Conservation (phyloP, 1,139 yeast species). For the Yamadazyma conglobata region DNA sequence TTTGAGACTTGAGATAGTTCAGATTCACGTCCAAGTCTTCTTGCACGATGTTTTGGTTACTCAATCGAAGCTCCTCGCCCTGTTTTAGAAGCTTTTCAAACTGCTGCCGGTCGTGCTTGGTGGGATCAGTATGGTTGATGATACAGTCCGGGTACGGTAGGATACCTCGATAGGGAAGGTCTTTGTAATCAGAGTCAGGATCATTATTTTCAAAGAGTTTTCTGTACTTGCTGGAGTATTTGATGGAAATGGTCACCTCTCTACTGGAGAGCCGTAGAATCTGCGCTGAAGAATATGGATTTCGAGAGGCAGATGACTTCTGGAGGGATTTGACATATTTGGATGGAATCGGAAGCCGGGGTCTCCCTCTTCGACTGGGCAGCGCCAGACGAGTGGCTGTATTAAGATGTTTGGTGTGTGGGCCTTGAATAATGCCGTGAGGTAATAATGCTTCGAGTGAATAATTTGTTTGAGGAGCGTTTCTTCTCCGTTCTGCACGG, state of each 20-base stretch:
- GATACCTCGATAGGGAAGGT: slow-evolving; percentile 65
- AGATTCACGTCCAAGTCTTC: slow-evolving; percentile 2
- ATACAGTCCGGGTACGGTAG: slow-evolving; percentile 57
- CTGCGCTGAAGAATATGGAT: no score
- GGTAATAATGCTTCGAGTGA: no score
- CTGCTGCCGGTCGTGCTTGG: slow-evolving; percentile 41
- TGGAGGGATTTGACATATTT: no score
- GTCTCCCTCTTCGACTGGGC: no score
- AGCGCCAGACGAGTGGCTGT: no score
- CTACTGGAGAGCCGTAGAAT: no score
- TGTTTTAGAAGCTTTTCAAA: slow-evolving; percentile 35
- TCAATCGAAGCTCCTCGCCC: slow-evolving; percentile 22
- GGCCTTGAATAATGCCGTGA: no score
- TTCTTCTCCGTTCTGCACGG: slow-evolving; percentile 11
- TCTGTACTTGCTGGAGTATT: slow-evolving; percentile 7
- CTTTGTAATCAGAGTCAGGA: slow-evolving; percentile 19
- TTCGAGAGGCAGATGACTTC: no score
- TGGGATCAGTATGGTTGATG: slow-evolving; percentile 62
- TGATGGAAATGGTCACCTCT: slow-evolving; percentile 4
- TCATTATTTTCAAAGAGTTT: slow-evolving; percentile 8
- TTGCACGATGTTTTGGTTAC: slow-evolving; percentile 4
- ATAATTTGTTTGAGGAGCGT: slow-evolving; percentile 1
- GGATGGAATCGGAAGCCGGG: no score
- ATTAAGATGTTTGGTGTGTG: no score
- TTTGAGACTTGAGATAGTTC: slow-evolving; percentile 24